These are phyloP conservation scores for Symbiotaphrina buchneri DNA, from an alignment of 495 filamentous ascomycete genomes.

Conservation along the genomic window DNA sequence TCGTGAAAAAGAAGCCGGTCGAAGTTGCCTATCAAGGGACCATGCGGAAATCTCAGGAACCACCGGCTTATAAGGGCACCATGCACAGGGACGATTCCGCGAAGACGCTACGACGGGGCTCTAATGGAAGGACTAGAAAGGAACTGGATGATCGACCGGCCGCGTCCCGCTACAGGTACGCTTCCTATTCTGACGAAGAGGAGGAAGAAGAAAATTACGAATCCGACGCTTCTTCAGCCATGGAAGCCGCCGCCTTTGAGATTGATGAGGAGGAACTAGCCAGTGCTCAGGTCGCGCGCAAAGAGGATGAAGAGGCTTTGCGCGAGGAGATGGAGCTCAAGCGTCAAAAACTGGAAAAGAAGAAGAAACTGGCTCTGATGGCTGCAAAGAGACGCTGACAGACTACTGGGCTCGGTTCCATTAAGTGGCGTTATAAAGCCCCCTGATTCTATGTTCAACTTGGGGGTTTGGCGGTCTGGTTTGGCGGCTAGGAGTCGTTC, in stretches of 20 bases:
- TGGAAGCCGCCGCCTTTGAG: slow-evolving; percentile 40
- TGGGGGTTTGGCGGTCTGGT: too few relatives aligned
- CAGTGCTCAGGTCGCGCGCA: slow-evolving; percentile 23
- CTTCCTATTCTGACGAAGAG: slow-evolving; percentile 14
- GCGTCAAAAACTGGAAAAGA: slow-evolving; percentile 30
- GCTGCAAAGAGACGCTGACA: slow-evolving; percentile 18
- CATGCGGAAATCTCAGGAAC: slow-evolving; percentile 18
- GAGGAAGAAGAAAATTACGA: slow-evolving; percentile 29
- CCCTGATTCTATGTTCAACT: too few relatives aligned
- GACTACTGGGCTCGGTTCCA: too few relatives aligned
- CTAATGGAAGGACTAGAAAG: background rate
- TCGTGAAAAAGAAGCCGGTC: slow-evolving; percentile 9
- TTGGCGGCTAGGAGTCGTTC: too few relatives aligned
- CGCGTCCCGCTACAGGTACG: slow-evolving; percentile 7
- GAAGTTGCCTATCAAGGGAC: slow-evolving; percentile 27
- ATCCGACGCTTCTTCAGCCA: slow-evolving; percentile 34
- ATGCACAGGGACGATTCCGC: slow-evolving; percentile 2
- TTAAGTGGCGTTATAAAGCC: too few relatives aligned
- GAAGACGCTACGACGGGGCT: slow-evolving; percentile 4
- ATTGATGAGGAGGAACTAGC: slow-evolving; percentile 31
- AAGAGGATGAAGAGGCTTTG: slow-evolving; percentile 36
- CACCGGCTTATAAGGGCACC: slow-evolving; percentile 34
- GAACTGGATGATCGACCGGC: slow-evolving; percentile 8
- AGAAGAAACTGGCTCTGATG: slow-evolving; percentile 23
- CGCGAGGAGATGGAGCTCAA: slow-evolving; percentile 27